Percentiles rank a stretch among this genome's conserved stretches.
Conservation (phyloP, 257 asterid genomes). For the Jacaranda copaia region DNA sequence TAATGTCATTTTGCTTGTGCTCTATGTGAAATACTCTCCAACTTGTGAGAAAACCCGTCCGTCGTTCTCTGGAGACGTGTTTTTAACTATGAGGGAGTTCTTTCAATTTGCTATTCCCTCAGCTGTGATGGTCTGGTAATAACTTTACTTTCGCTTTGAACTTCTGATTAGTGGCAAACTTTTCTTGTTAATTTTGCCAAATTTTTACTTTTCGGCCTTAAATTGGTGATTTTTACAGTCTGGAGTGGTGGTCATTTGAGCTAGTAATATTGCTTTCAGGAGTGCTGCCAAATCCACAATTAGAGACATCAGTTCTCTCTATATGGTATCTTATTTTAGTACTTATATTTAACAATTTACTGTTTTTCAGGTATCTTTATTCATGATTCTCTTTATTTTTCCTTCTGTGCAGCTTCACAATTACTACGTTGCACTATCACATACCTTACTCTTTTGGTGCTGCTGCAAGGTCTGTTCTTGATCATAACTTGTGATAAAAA, state of each 20-base stretch:
- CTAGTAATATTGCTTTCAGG: conserved; percentile 73
- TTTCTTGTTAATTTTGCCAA: too few relatives aligned
- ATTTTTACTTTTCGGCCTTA: too few relatives aligned
- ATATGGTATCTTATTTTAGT: conserved; percentile 53
- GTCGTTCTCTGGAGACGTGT: conserved; percentile 42
- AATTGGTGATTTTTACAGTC: conserved; percentile 39
- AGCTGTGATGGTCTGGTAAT: conserved; percentile 56
- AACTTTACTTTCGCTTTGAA: neutral
- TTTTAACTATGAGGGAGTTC: conserved; percentile 39
- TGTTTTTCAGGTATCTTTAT: neutral
- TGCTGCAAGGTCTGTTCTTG: conserved; percentile 66
- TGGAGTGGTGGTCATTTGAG: conserved; percentile 90
- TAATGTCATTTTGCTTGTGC: conserved; percentile 47
- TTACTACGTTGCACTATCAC: conserved; percentile 50
- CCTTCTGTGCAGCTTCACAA: conserved; percentile 45
- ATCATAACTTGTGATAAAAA: neutral
- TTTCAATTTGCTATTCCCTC: conserved; percentile 51
- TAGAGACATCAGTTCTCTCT: conserved; percentile 73
- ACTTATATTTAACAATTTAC: neutral
- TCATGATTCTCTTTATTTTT: neutral
- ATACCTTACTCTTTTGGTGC: conserved; percentile 64
- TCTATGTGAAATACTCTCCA: conserved; percentile 45
- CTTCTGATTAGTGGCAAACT: neutral
- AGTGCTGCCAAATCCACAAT: conserved; percentile 70
- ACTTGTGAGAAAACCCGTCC: conserved; percentile 43